These are phyloP conservation scores for Pyronema domesticum DNA, from an alignment of 495 filamentous ascomycete genomes.

Conservation along the genomic window DNA sequence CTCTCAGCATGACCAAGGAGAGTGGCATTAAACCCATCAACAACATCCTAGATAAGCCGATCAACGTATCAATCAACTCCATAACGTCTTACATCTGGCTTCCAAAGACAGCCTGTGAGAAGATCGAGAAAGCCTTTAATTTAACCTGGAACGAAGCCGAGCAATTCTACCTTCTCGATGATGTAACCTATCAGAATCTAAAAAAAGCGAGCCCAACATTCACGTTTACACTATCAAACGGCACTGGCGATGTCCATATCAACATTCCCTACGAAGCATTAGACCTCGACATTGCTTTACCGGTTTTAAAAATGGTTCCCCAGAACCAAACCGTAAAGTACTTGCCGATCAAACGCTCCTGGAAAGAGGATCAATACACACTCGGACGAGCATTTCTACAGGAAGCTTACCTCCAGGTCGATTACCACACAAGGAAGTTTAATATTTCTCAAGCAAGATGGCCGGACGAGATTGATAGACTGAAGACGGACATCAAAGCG, in stretches of 20 bases:
- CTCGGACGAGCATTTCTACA: slow-evolving; percentile 54
- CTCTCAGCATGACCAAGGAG: background rate
- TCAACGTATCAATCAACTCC: background rate
- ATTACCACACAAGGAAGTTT: slow-evolving; percentile 44
- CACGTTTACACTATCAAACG: background rate
- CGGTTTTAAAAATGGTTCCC: slow-evolving; percentile 23
- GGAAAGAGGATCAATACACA: slow-evolving; percentile 36
- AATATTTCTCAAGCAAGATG: slow-evolving; percentile 36
- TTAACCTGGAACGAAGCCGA: background rate
- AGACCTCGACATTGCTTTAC: slow-evolving; percentile 39
- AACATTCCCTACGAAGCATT: slow-evolving; percentile 47
- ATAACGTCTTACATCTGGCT: background rate
- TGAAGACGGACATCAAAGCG: background rate
- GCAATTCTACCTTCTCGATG: slow-evolving; percentile 29
- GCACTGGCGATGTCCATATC: slow-evolving; percentile 35
- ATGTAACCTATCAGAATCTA: slow-evolving; percentile 21
- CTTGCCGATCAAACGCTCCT: slow-evolving; percentile 40
- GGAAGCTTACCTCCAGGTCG: slow-evolving; percentile 49
- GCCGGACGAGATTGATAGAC: background rate
- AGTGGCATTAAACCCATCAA: background rate
- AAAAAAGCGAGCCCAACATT: background rate
- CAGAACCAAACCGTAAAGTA: slow-evolving; percentile 34
- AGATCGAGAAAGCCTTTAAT: background rate
- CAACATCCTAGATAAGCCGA: background rate
- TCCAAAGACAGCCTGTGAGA: background rate